These are phyloP conservation scores for Entomortierella beljakovae DNA, from an alignment of 192 early-diverging fungal species.

Conservation along the genomic window DNA sequence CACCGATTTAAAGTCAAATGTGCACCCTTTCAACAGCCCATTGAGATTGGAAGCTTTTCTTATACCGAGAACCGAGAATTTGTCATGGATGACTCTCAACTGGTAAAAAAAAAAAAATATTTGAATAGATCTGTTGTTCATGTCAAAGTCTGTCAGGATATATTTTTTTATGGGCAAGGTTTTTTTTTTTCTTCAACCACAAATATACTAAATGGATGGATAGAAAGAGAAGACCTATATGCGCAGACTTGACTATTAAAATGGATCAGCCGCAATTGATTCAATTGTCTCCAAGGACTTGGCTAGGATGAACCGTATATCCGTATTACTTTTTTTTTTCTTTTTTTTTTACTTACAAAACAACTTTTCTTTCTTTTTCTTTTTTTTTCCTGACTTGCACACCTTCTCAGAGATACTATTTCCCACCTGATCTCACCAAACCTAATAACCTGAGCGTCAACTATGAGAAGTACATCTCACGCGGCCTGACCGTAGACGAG, in stretches of 20 bases:
- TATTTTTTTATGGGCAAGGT: too few relatives aligned
- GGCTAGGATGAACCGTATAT: too few relatives aligned
- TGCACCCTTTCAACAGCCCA: conserved; percentile 68
- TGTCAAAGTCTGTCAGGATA: too few relatives aligned
- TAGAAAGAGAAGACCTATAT: neutral
- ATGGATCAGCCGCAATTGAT: too few relatives aligned
- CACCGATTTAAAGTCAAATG: conserved; percentile 54
- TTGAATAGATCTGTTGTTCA: neutral
- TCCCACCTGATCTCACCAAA: conserved; percentile 56
- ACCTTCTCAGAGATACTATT: conserved; percentile 68
- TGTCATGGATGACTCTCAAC: conserved; percentile 70
- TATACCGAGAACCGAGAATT: conserved; percentile 67
- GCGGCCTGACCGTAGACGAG: conserved; percentile 71
- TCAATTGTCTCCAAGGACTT: too few relatives aligned
- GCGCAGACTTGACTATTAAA: too few relatives aligned
- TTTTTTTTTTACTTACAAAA: neutral
- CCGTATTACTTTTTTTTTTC: neutral
- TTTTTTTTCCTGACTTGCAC: conserved; percentile 10
- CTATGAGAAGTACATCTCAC: conserved; percentile 74
- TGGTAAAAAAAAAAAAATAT: conserved; percentile 42
- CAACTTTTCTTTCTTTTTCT: neutral
- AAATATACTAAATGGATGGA: neutral
- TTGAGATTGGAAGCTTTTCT: conserved; percentile 74
- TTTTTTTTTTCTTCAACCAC: too few relatives aligned
- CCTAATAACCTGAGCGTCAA: conserved; percentile 71